These are phyloP conservation scores for Colletotrichum sp. DNA, from an alignment of 2,329 filamentous ascomycete genomes.

Conservation along the genomic window DNA sequence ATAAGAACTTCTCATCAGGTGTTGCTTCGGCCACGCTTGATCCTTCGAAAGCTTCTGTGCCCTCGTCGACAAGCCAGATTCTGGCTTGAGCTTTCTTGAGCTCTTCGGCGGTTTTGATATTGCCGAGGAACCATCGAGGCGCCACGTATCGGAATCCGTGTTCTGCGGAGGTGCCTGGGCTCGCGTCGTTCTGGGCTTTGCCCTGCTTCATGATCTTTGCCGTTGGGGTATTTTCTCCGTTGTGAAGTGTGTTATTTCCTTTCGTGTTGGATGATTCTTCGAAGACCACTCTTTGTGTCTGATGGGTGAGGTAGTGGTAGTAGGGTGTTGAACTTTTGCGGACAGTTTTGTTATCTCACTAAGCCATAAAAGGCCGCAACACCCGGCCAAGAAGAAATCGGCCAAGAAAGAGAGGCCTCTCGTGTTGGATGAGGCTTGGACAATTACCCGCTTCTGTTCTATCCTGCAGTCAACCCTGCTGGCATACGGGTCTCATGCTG, in stretches of 20 bases:
- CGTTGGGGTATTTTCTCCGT: not conserved
- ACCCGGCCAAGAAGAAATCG: not conserved
- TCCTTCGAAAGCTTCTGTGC: too few species aligned
- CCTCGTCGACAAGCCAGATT: too few species aligned
- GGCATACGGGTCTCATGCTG: not conserved
- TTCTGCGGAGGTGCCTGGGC: not conserved
- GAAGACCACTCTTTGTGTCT: not conserved
- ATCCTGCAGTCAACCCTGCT: not conserved
- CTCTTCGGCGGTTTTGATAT: too few species aligned
- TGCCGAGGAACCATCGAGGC: not conserved
- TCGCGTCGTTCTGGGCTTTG: not conserved
- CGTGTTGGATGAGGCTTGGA: not conserved
- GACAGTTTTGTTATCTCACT: not conserved
- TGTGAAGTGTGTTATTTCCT: not conserved
- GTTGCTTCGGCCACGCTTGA: too few species aligned
- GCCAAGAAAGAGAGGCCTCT: not conserved
- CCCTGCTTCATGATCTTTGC: not conserved
- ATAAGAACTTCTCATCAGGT: too few species aligned
- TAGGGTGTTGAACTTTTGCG: fast-evolving
- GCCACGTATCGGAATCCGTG: not conserved
- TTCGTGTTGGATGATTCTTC: not conserved
- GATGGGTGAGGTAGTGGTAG: not conserved
- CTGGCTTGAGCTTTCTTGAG: too few species aligned
- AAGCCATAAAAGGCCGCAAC: not conserved
- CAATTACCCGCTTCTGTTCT: not conserved